These are phyloP conservation scores for Microsporum canis DNA, from an alignment of 2,329 filamentous ascomycete species.

Conservation along the genomic window DNA sequence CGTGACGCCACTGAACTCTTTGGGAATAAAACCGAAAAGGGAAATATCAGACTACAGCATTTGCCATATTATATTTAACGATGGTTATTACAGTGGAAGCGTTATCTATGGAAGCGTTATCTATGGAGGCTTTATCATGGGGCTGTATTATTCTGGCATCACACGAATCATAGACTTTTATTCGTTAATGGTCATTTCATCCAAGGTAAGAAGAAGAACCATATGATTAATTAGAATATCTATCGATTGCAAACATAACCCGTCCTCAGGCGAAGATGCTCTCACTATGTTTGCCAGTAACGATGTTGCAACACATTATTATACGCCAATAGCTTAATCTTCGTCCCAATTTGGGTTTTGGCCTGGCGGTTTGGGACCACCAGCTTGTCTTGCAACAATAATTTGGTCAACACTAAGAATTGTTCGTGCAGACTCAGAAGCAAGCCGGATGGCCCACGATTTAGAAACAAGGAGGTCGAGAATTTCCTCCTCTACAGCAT, in stretches of 20 bases:
- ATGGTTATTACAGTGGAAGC: not conserved
- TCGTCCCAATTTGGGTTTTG: constrained; percentile 75
- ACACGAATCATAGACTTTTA: not conserved
- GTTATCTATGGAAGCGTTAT: too few species aligned
- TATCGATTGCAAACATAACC: not conserved
- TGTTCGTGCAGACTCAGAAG: constrained; percentile 86
- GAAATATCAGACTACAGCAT: not conserved
- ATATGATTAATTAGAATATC: not conserved
- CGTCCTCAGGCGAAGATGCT: not conserved
- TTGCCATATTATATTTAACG: not conserved
- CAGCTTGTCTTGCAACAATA: constrained; percentile 93
- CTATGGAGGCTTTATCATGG: too few species aligned
- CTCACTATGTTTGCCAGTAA: not conserved
- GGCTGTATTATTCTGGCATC: not conserved
- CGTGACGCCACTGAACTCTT: not conserved
- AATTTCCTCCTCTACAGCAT: constrained; percentile 79
- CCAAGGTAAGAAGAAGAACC: not conserved
- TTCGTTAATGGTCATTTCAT: not conserved
- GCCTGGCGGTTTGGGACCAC: constrained; percentile 90
- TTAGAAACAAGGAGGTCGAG: constrained; percentile 86
- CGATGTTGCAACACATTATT: not conserved
- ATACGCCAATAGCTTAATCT: constrained; percentile 36
- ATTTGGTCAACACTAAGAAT: constrained; percentile 97
- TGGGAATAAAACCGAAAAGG: not conserved
- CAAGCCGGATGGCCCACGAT: constrained; percentile 93